Conservation (phyloP, 1,284 basidiomycete species). For the Rhodotorula glutinis region DNA sequence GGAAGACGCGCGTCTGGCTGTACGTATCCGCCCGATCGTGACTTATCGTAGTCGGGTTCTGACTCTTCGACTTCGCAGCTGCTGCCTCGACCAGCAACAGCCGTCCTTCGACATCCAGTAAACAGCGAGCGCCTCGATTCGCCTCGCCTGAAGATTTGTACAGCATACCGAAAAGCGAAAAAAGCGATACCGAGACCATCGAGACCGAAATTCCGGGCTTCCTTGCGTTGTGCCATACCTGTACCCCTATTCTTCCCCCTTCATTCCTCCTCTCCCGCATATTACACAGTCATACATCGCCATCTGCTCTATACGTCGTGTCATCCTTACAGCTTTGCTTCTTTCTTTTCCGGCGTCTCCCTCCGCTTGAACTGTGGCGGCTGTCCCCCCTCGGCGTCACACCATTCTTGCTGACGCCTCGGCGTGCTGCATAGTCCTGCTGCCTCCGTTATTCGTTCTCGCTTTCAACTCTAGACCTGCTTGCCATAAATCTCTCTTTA, state of each 20-base stretch:
- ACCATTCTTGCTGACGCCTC: no score
- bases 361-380: no score
- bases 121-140: no score
- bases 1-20: slow-evolving; percentile 79
- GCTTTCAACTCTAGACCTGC: not conserved
- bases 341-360: not conserved
- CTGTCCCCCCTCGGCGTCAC: no score
- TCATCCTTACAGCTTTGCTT: not conserved
- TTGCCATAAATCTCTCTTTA: not conserved
- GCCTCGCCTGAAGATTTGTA: not conserved
- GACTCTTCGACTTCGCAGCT: slow-evolving; percentile 1
- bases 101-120: slow-evolving; percentile 20
- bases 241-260: not conserved
- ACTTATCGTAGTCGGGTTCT: not conserved
- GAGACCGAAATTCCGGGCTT: no score
- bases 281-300: slow-evolving; percentile 4
- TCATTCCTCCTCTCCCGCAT: not conserved
- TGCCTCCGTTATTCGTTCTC: not conserved
- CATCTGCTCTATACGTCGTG: not conserved
- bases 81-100: slow-evolving; percentile 35
- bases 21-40: not conserved
- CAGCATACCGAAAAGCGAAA: not conserved
- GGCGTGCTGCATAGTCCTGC: no score
- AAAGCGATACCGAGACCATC: not conserved
- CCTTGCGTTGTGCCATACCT: not conserved